These are phyloP conservation scores for Candida loeiensis DNA, from an alignment of 805 yeast species.

Conservation along the genomic window DNA sequence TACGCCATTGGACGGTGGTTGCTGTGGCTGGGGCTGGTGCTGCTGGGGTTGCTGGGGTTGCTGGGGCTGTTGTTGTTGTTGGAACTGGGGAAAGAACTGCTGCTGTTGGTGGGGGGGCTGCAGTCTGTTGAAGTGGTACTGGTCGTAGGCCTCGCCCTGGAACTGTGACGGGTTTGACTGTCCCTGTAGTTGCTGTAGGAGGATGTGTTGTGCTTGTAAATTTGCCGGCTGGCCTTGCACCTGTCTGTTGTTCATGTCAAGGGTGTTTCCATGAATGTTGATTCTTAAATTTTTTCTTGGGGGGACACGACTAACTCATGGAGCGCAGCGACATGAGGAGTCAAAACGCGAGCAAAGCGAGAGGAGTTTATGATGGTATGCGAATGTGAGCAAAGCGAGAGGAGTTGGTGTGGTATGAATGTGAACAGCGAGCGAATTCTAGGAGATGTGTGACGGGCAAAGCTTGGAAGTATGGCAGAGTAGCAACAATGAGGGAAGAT, in stretches of 20 bases:
- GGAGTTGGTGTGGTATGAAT: too few relatives aligned
- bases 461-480: too few relatives aligned
- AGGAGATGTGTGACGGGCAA: too few relatives aligned
- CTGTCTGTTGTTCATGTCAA: constrained; percentile 10
- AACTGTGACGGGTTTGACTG: constrained; percentile 15
- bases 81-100: constrained; percentile 22
- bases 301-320: not conserved
- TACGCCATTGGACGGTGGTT: constrained; percentile 6
- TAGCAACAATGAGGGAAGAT: too few relatives aligned
- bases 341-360: too few relatives aligned
- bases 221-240: constrained; percentile 27
- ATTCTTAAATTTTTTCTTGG: not conserved
- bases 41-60: constrained; percentile 22
- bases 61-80: constrained; percentile 15
- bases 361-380: too few relatives aligned
- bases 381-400: too few relatives aligned
- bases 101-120: constrained; percentile 23
- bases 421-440: too few relatives aligned
- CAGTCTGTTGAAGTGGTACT: constrained; percentile 21
- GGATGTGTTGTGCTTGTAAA: constrained; percentile 41
- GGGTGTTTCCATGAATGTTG: constrained; percentile 1
- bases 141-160: constrained; percentile 6
- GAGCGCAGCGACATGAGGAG: too few relatives aligned
- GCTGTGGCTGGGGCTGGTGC: constrained; percentile 18
- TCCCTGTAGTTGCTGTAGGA: constrained; percentile 41